Percentiles rank a stretch among this genome's conserved stretches.
Evolutionary conservation across 2,329 filamentous ascomycete species (phyloP).

Genomic region (Curvularia sp.): DNA sequence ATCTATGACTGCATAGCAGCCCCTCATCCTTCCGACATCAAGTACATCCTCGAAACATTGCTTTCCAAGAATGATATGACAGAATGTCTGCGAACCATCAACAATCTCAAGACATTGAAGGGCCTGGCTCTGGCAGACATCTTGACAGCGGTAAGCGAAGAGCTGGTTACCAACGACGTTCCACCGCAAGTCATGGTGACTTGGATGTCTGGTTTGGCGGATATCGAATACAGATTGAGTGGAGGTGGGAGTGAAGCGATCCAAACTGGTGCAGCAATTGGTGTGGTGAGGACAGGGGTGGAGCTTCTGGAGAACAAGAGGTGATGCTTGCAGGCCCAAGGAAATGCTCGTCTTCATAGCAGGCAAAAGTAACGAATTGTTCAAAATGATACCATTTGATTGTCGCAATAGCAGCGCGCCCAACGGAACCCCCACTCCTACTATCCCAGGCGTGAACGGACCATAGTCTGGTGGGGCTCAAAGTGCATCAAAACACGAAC

Average conservation of each 20-base stretch:
- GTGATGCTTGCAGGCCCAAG: conserved; percentile 6
- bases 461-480: conserved; percentile 7
- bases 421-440: background rate
- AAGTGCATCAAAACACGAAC: conserved; percentile 9
- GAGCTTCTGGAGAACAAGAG: conserved; percentile 63
- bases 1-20: conserved; percentile 99
- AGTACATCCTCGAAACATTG: conserved; percentile 81
- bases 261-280: conserved; percentile 92
- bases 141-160: conserved; percentile 82
- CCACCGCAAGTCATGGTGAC: conserved; percentile 84
- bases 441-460: background rate
- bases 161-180: conserved; percentile 82
- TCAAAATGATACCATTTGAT: conserved; percentile 18
- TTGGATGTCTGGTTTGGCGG: conserved; percentile 89
- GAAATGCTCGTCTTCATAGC: background rate
- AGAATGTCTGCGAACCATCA: conserved; percentile 85
- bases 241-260: conserved; percentile 85
- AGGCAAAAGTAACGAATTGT: background rate
- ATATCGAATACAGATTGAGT: conserved; percentile 90
- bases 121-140: conserved; percentile 94
- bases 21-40: conserved; percentile 87
- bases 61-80: conserved; percentile 87
- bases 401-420: conserved; percentile 5
- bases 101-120: conserved; percentile 82
- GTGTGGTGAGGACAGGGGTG: conserved; percentile 84